These are phyloP conservation scores for Yamadazyma blattariae DNA, from an alignment of 1,139 yeast species.

Conservation along the genomic window DNA sequence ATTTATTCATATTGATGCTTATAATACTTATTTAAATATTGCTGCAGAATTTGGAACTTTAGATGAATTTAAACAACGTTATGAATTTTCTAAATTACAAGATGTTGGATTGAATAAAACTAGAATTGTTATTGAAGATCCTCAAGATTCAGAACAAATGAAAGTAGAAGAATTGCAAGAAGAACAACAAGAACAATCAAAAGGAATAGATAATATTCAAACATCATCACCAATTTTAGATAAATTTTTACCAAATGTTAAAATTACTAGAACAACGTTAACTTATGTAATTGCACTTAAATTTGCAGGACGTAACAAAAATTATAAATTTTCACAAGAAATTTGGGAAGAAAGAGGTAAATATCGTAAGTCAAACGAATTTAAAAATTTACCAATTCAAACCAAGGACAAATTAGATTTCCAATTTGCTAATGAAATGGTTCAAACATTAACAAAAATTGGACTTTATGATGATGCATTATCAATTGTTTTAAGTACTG, in stretches of 20 bases:
- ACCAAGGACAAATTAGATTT: constrained; percentile 56
- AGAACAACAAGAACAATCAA: not conserved
- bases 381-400: constrained; percentile 34
- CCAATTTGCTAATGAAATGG: constrained; percentile 66
- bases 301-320: constrained; percentile 57
- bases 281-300: constrained; percentile 63
- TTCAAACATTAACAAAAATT: constrained; percentile 48
- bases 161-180: constrained; percentile 9
- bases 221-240: constrained; percentile 28
- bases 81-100: constrained; percentile 18
- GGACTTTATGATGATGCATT: constrained; percentile 67
- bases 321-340: constrained; percentile 55
- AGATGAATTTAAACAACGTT: constrained; percentile 51
- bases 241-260: constrained; percentile 6
- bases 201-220: too few species aligned
- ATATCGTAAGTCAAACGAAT: constrained; percentile 55
- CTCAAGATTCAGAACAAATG: constrained; percentile 5
- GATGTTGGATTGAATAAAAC: constrained; percentile 19
- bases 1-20: constrained; percentile 38
- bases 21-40: constrained; percentile 54
- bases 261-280: constrained; percentile 46
- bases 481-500: constrained; percentile 63
- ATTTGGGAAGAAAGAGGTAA: constrained; percentile 79
- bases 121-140: constrained; percentile 9
- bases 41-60: constrained; percentile 47